These are phyloP conservation scores for Apiospora saccharicola DNA, from an alignment of 2,329 filamentous ascomycete genomes.

Conservation along the genomic window DNA sequence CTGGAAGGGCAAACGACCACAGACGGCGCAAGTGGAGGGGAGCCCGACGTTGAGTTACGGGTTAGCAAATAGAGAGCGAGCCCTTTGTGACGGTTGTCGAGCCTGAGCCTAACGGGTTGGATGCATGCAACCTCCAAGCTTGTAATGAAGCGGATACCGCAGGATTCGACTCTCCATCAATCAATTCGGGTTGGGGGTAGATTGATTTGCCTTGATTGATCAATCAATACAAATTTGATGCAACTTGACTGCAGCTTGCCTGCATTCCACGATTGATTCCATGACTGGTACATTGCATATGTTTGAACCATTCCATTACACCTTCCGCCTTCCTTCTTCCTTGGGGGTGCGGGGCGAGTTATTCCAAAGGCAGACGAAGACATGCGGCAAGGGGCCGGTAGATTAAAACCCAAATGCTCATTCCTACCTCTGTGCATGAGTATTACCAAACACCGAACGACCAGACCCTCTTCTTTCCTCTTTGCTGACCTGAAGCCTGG, in stretches of 20 bases:
- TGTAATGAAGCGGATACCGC: not conserved
- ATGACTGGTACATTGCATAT: not conserved
- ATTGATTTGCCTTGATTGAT: not conserved
- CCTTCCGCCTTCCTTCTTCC: not conserved
- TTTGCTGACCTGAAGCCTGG: not conserved
- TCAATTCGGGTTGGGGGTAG: not conserved
- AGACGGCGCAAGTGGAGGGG: not conserved
- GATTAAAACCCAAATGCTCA: not conserved
- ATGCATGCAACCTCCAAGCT: not conserved
- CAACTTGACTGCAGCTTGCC: not conserved
- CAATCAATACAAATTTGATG: not conserved
- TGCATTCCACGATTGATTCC: not conserved
- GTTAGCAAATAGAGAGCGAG: not conserved
- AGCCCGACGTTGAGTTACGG: not conserved
- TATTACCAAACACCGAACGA: not conserved
- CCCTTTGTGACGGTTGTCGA: not conserved
- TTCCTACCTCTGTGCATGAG: not conserved
- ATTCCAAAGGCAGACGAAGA: not conserved
- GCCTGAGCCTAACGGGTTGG: not conserved
- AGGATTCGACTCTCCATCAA: conserved; percentile 6
- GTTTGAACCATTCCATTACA: not conserved
- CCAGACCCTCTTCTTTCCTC: not conserved
- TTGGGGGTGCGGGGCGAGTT: conserved; percentile 3
- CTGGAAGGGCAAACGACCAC: not conserved
- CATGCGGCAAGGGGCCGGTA: not conserved